Conservation (phyloP, 202 grass and related monocot genomes). For the Alloteropsis angusta region DNA sequence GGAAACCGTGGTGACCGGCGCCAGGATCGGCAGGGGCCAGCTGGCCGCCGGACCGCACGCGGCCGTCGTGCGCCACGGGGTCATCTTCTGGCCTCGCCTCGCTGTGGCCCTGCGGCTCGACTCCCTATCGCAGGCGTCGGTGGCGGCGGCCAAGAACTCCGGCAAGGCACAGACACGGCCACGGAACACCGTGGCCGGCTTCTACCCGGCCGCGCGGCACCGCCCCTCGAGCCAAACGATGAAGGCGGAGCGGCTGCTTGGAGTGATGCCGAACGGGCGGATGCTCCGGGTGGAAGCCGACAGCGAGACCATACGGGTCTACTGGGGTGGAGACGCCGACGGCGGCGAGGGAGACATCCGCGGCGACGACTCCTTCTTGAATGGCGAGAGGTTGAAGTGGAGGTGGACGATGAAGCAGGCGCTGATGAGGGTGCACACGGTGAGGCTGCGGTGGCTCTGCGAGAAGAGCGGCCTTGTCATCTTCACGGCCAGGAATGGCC, state of each 20-base stretch:
- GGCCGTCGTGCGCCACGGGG: neutral
- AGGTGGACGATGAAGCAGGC: neutral
- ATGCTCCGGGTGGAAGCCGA: slow-evolving; percentile 5
- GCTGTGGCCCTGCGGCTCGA: neutral
- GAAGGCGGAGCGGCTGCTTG: neutral
- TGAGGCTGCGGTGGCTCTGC: slow-evolving; percentile 18
- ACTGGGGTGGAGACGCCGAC: neutral
- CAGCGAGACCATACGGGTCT: neutral
- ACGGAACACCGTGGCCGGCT: neutral
- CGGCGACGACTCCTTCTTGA: neutral
- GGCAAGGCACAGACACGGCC: too few species aligned
- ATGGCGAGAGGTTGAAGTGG: neutral
- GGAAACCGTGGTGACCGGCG: neutral
- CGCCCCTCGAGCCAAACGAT: neutral
- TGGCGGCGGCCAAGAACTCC: neutral
- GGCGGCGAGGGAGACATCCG: neutral
- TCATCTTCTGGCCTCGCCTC: slow-evolving; percentile 21
- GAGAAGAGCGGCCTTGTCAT: slow-evolving; percentile 16
- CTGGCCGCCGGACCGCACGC: neutral
- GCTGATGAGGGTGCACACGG: neutral
- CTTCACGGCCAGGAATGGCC: neutral
- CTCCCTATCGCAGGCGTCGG: neutral
- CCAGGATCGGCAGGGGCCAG: neutral
- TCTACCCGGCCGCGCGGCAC: neutral
- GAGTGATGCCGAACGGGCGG: slow-evolving; percentile 12